Evolutionary conservation across 331 rosid genomes (phyloP), one percentile per base, ranked within the genome.

Genomic region (Saraca asoca): DNA sequence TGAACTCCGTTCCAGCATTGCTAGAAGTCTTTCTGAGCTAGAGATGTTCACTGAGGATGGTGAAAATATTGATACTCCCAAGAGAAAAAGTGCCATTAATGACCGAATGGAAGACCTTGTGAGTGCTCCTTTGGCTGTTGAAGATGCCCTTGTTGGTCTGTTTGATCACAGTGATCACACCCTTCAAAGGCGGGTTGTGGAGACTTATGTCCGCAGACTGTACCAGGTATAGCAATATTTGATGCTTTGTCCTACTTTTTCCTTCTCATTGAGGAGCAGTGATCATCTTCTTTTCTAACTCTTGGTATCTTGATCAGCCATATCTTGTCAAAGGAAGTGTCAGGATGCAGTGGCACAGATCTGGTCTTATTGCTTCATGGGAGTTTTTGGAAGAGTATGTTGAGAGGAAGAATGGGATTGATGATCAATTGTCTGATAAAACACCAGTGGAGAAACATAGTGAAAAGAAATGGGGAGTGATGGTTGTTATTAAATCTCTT

Each of bases 31-130:
- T 79, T 94, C 99, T 68, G 99, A 94, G 68, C 76, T 94, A 53
- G 99, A 94, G 80, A 94, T 94, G 99, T 94, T 94, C 81, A 94
- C 99, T 0, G 99, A 94, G 85, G 99, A 94, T 72, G 99, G 99
- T 62, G 99, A 94, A 82, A 94, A 15, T 78, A 90, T 94, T 86
- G 99, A 94, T 78, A 94, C 99, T 68, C 99, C 99, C 0, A 94
- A 82, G 85, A 90, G 99, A 81, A 94, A 94, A 80, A 91, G 96
- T 79, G 99, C 97, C 75, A 94, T 94, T 60, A 87, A 90, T 64
- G 99, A 94, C 64, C 82, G 99, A 79, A 94, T 94, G 95, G 99
- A 94, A 80, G 99, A 87, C 78, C 93, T 94, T 75, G 97, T 94
- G 29, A 90, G 95, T 75, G 93, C 91, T 76, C 93, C 99, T 75